These are phyloP conservation scores for Spizellomyces sp. DNA, from an alignment of 192 early-diverging fungal genomes.

Conservation along the genomic window DNA sequence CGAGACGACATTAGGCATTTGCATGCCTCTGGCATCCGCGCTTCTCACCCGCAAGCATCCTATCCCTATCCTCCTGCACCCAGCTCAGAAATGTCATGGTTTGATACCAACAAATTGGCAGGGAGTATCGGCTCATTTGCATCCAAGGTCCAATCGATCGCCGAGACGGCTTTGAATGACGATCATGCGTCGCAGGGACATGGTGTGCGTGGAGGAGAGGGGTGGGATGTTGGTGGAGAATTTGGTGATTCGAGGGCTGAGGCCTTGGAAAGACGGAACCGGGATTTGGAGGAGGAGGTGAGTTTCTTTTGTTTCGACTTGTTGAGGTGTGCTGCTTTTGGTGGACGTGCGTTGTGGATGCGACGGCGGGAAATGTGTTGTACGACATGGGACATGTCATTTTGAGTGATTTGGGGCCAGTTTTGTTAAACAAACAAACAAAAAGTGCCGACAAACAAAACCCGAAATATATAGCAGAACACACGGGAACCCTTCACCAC, in stretches of 20 bases:
- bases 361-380: too few species aligned
- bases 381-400: too few species aligned
- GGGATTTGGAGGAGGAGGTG: background rate
- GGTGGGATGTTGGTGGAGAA: background rate
- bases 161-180: constrained; percentile 17
- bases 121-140: constrained; percentile 15
- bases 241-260: background rate
- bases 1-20: too few species aligned
- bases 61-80: too few species aligned
- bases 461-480: too few species aligned
- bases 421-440: too few species aligned
- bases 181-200: constrained; percentile 6
- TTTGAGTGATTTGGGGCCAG: too few species aligned
- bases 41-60: too few species aligned
- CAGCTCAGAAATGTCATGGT: constrained; percentile 17
- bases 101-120: constrained; percentile 20
- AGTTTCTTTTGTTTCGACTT: background rate
- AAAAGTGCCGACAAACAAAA: too few species aligned
- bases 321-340: too few species aligned
- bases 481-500: background rate
- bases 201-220: background rate
- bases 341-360: too few species aligned
- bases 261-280: background rate
- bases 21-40: too few species aligned
- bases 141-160: constrained; percentile 11